Evolutionary conservation across 1,139 yeast genomes (phyloP).

Genomic region (Debaryomyces udenii): DNA sequence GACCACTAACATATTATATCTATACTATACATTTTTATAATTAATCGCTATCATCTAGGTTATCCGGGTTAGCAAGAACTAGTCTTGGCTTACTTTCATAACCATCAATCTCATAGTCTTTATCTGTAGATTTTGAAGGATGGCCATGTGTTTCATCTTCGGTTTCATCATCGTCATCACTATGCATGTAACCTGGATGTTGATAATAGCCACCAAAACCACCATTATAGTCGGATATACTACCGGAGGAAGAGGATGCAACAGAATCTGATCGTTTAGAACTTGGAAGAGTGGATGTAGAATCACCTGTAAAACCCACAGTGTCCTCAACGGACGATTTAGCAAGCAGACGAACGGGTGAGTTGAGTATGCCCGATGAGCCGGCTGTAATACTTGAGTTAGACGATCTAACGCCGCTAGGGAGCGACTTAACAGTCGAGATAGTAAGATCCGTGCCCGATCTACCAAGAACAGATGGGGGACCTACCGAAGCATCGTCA

Average conservation of each 20-base stretch:
- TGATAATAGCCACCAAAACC: constrained; percentile 43
- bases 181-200: constrained; percentile 43
- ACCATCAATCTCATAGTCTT: constrained; percentile 26
- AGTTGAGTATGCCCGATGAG: constrained; percentile 14
- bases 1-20: neutral
- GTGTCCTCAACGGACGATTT: constrained; percentile 36
- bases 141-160: constrained; percentile 18
- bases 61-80: constrained; percentile 75
- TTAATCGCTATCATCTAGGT: constrained; percentile 32
- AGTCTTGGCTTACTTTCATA: constrained; percentile 51
- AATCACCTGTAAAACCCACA: constrained; percentile 19
- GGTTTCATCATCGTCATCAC: constrained; percentile 26
- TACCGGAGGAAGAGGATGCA: constrained; percentile 30
- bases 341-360: constrained; percentile 28
- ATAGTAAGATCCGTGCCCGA: constrained; percentile 10
- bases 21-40: neutral
- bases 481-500: constrained; percentile 30
- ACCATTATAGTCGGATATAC: constrained; percentile 26
- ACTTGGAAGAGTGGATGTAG: constrained; percentile 12
- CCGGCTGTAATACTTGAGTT: constrained; percentile 22
- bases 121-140: constrained; percentile 11
- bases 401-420: constrained; percentile 24
- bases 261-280: constrained; percentile 22
- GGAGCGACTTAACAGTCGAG: constrained; percentile 12
- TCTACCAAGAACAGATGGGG: constrained; percentile 11